Conservation (phyloP, 2,329 filamentous ascomycete genomes). For the Ilyonectria robusta region DNA sequence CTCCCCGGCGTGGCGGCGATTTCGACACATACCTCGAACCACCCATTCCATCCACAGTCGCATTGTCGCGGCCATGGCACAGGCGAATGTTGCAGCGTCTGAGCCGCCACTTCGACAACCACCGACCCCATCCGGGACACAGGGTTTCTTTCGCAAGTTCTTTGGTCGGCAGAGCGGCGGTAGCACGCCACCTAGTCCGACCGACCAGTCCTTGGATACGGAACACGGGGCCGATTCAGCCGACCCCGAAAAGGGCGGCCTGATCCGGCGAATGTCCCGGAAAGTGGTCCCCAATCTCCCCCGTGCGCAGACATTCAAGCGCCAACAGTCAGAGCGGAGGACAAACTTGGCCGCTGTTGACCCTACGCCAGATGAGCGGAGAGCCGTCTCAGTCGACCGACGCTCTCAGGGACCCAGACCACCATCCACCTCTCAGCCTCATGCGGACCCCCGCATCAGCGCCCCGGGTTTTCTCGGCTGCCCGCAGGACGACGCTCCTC, state of each 20-base stretch:
- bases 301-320: constrained; percentile 82
- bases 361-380: constrained; percentile 75
- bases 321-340: constrained; percentile 85
- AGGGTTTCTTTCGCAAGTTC: constrained; percentile 49
- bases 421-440: constrained; percentile 40
- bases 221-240: constrained; percentile 53
- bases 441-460: constrained; percentile 59
- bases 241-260: constrained; percentile 51
- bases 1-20: not conserved
- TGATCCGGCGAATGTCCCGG: constrained; percentile 62
- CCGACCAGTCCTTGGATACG: constrained; percentile 34
- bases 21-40: not conserved
- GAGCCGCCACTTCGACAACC: constrained; percentile 47
- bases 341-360: constrained; percentile 78
- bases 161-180: constrained; percentile 43
- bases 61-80: constrained; percentile 50
- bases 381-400: constrained; percentile 78
- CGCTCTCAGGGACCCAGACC: constrained; percentile 55
- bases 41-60: constrained; percentile 25
- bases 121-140: constrained; percentile 43
- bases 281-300: constrained; percentile 85
- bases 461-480: constrained; percentile 61
- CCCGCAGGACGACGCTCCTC: constrained; percentile 37
- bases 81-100: constrained; percentile 47
- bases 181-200: constrained; percentile 27